Evolutionary conservation across 2,329 filamentous ascomycete species (phyloP), one percentile per base, ranked within the genome.

Genomic region (Fusarium nisikadoi): DNA sequence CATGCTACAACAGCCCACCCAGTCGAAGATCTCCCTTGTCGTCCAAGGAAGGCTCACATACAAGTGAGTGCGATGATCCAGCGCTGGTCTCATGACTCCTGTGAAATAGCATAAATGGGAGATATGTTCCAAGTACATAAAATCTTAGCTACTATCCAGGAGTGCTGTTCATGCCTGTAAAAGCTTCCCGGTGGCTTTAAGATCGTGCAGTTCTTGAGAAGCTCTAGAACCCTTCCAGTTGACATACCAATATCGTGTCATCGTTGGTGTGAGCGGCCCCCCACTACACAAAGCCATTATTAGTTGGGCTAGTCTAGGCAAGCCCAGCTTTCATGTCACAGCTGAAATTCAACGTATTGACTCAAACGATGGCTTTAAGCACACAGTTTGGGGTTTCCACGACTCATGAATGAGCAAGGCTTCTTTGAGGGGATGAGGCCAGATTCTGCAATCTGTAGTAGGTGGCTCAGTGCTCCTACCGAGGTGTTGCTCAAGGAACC

Each of bases 191-290:
- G 23, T 60, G 47, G 31, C 31, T 43, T 36, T 60, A 38, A 12
- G 20, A 27, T 46, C 38, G 29, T 45, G 43, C 41, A 58, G 42
- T 45, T 54, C 31, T 50, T 66, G 33, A 49, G 53, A 45, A 35
- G 52, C 69, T 65, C 64, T 65, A 55, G 68, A 72, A 72, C 39
- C 35, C 46, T 72, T 72, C 63, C 69, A 69, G 54, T 65, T n/a
- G 57, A 71, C 53, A 71, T 71, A 8, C 46, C 23, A 36, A 31
- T 35, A 41, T 42, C n/a, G 29, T 45, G 25, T 42, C 35, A 43
- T 52, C 36, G 27, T 25, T 62, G 42, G 63, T 57, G 58, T 71
- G 63, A 56, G 57, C 68, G 57, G 63, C 36, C 43, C 62, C 45
- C 49, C 49, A 65, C 50, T 29, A 41, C 10, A 19, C 19, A 33